Evolutionary conservation across 305 asterid genomes (phyloP).

Genomic region (Fraxinus greggii): DNA sequence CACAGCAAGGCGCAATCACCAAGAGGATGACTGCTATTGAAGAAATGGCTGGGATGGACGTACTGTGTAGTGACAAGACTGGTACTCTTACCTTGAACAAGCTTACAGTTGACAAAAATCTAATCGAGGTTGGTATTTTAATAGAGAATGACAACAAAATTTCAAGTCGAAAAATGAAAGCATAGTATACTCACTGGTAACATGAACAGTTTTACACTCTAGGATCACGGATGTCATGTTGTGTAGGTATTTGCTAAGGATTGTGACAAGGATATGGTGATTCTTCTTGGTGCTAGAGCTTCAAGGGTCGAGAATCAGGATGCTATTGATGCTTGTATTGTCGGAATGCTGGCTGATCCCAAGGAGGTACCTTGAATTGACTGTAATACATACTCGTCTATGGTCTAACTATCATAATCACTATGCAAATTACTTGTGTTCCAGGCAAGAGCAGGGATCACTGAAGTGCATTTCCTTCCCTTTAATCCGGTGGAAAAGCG

Average conservation of each 20-base stretch:
- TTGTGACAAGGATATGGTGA: slow-evolving; percentile 33
- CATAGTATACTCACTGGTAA: not conserved
- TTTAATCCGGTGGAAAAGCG: slow-evolving; percentile 75
- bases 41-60: slow-evolving; percentile 81
- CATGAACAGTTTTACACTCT: not conserved
- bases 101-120: slow-evolving; percentile 53
- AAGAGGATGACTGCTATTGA: slow-evolving; percentile 78
- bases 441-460: slow-evolving; percentile 74
- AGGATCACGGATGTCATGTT: not conserved
- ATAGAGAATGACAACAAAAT: not conserved
- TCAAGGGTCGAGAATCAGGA: slow-evolving; percentile 43
- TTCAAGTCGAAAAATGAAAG: not conserved
- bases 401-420: not conserved
- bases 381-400: too few relatives aligned
- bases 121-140: slow-evolving; percentile 37
- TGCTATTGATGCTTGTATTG: slow-evolving; percentile 41
- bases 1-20: slow-evolving; percentile 46
- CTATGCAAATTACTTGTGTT: not conserved
- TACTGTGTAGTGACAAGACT: slow-evolving; percentile 70
- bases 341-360: slow-evolving; percentile 39
- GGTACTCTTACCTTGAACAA: slow-evolving; percentile 77
- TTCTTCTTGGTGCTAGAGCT: slow-evolving; percentile 39
- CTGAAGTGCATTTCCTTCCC: slow-evolving; percentile 69
- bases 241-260: slow-evolving; percentile 32
- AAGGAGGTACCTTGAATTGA: slow-evolving; percentile 32